Percentiles rank a stretch among this genome's conserved stretches.
These are phyloP conservation scores for Hydnum rufescens DNA, from an alignment of 768 basidiomycete genomes.

Conservation along the genomic window DNA sequence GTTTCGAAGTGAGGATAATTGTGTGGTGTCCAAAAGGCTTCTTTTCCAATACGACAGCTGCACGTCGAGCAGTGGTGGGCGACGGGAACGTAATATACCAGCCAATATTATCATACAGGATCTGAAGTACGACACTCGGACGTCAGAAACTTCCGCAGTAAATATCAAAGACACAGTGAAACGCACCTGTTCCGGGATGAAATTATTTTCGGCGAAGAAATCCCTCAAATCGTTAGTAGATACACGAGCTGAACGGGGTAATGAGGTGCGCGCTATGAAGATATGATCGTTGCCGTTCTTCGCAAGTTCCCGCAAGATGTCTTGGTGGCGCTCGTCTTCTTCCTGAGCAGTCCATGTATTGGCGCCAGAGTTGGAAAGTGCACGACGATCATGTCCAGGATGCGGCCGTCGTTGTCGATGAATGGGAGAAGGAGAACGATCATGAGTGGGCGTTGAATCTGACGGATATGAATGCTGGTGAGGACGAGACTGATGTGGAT, in stretches of 20 bases:
- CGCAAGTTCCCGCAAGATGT: constrained; percentile 29
- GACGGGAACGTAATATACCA: constrained; percentile 71
- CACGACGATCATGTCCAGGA: neutral
- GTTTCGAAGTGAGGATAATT: constrained; percentile 13
- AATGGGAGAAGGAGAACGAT: constrained; percentile 13
- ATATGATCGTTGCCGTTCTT: constrained; percentile 50
- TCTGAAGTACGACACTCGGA: constrained; percentile 22
- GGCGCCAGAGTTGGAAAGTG: neutral
- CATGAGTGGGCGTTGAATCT: constrained; percentile 12
- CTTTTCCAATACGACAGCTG: constrained; percentile 37
- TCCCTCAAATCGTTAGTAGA: constrained; percentile 45
- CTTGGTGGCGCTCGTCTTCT: constrained; percentile 7
- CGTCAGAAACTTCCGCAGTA: no score
- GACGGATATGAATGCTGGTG: constrained; percentile 1
- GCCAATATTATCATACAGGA: constrained; percentile 46
- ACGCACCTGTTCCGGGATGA: constrained; percentile 39
- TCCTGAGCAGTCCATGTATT: neutral
- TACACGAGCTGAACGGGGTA: constrained; percentile 26
- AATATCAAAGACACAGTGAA: neutral
- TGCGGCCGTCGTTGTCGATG: neutral
- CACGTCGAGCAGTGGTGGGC: constrained; percentile 40
- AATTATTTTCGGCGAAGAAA: constrained; percentile 26
- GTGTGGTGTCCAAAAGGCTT: constrained; percentile 14
- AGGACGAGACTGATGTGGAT: neutral
- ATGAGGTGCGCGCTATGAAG: constrained; percentile 29